Evolutionary conservation across 345 rosid genomes (phyloP).

Genomic region (Citrus hindsii): DNA sequence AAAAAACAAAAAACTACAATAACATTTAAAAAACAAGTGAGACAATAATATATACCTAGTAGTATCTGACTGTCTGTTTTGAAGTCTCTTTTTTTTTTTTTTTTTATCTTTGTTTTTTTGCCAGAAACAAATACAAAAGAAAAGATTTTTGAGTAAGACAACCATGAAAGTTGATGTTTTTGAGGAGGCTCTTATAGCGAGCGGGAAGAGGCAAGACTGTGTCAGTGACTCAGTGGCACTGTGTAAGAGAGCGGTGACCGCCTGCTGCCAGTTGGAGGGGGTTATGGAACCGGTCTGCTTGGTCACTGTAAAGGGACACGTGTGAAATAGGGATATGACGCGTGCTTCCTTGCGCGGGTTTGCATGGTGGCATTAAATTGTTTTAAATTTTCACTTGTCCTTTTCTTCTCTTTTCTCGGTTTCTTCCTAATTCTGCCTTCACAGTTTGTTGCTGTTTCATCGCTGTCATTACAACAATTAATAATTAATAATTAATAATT

Average conservation of each 20-base stretch:
- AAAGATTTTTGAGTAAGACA: not conserved
- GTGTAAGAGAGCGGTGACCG: constrained; percentile 2
- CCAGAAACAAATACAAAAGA: not conserved
- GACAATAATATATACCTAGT: not conserved
- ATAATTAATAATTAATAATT: no score
- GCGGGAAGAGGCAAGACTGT: constrained; percentile 2
- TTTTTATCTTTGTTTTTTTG: not conserved
- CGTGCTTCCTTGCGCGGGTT: not conserved
- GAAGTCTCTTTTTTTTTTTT: not conserved
- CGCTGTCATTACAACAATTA: not conserved
- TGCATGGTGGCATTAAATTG: not conserved
- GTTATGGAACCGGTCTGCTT: not conserved
- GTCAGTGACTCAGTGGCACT: not conserved
- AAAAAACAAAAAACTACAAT: not conserved
- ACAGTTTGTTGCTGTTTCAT: not conserved
- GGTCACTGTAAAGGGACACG: not conserved
- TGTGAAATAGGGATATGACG: not conserved
- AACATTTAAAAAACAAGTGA: not conserved
- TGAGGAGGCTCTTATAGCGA: not conserved
- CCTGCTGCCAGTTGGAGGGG: not conserved
- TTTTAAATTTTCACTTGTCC: no score
- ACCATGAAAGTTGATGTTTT: not conserved
- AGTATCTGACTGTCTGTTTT: not conserved
- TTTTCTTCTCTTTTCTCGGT: not conserved
- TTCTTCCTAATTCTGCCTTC: not conserved